A percentile compares a stretch with the other conserved stretches of the same genome.
Conservation (phyloP, 345 rosid species). For the Sisymbrium altissimum region DNA sequence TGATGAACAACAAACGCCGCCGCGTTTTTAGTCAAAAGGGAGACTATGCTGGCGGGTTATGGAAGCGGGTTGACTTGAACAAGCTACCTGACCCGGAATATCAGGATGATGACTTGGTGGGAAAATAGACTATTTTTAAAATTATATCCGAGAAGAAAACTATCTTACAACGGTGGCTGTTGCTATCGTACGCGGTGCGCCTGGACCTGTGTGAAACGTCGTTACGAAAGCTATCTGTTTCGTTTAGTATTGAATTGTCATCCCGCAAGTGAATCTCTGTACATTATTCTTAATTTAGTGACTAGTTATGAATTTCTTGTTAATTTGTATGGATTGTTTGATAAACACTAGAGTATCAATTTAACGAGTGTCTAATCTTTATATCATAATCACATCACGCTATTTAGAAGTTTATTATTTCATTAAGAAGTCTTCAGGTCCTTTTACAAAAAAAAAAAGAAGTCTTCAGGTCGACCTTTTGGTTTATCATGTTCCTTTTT, state of each 20-base stretch:
- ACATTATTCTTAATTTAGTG: background rate
- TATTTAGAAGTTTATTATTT: background rate
- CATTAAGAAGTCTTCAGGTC: no score
- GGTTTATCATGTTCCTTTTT: no score
- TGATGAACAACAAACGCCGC: conserved; percentile 25
- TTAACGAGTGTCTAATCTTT: background rate
- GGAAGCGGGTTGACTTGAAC: conserved; percentile 75
- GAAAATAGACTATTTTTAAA: background rate
- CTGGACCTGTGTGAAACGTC: background rate
- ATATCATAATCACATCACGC: background rate
- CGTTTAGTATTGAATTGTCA: background rate
- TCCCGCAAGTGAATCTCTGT: background rate
- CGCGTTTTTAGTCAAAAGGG: conserved; percentile 25
- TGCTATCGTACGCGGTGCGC: background rate
- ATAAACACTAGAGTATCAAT: background rate
- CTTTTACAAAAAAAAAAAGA: no score
- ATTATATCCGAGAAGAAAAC: background rate
- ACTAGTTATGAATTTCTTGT: background rate
- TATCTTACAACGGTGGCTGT: background rate
- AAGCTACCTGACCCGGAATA: conserved; percentile 87
- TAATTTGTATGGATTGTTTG: background rate
- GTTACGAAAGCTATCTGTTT: background rate
- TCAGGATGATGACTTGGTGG: conserved; percentile 40
- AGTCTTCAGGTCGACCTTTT: no score
- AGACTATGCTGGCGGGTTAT: conserved; percentile 27